phyloP scores from a whole-genome alignment of 1,139 yeast species.

The Wickerhamomyces sp. region DNA sequence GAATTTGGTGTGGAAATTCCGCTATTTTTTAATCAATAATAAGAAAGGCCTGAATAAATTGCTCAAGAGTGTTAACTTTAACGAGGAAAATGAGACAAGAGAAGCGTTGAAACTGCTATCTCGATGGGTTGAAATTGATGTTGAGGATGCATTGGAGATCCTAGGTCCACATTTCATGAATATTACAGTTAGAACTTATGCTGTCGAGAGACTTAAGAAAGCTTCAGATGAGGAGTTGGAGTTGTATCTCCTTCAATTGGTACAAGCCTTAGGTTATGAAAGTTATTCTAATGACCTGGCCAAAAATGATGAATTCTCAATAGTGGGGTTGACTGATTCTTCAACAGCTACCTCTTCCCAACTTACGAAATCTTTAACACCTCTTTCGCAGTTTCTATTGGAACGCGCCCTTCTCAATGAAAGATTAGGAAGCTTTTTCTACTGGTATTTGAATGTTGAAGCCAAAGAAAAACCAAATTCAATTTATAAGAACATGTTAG shows the following conservation, averaged over 20 bases:
- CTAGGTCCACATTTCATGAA: constrained; percentile 67
- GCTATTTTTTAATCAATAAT: constrained; percentile 78
- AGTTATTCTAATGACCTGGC: constrained; percentile 17
- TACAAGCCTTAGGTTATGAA: constrained; percentile 88
- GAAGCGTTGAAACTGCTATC: constrained; percentile 65
- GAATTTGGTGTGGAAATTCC: constrained; percentile 85
- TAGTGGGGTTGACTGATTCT: constrained; percentile 30
- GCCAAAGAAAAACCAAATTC: constrained; percentile 59
- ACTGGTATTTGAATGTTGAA: constrained; percentile 91
- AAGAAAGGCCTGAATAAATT: constrained; percentile 78
- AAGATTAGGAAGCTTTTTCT: constrained; percentile 73
- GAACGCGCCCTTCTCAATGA: constrained; percentile 65
- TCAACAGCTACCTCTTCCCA: constrained; percentile 18
- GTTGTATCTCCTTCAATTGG: constrained; percentile 80
- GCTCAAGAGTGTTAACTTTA: constrained; percentile 85
- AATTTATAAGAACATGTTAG: constrained; percentile 29
- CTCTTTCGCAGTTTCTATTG: constrained; percentile 75
- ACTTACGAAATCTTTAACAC: constrained; percentile 34
- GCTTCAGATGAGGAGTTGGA: constrained; percentile 81
- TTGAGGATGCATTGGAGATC: constrained; percentile 89
- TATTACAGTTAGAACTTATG: constrained; percentile 67
- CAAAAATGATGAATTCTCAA: constrained; percentile 36
- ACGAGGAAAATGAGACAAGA: constrained; percentile 70
- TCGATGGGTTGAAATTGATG: constrained; percentile 72
- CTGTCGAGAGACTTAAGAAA: constrained; percentile 74